phyloP scores from a whole-genome alignment of 805 yeast genomes.

The Barnettozyma populi region DNA sequence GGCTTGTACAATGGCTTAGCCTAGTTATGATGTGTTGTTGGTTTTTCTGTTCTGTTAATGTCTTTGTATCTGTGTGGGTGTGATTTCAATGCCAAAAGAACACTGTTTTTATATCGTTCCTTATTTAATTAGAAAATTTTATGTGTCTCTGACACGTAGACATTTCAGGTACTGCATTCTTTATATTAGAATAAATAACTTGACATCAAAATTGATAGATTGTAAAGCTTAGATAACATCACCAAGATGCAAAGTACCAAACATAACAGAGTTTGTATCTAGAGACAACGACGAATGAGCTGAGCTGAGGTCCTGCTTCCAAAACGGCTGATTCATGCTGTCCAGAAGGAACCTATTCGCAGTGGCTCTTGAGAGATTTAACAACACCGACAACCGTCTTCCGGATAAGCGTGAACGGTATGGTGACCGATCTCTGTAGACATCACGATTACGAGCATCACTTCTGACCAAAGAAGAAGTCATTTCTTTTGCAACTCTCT shows the following conservation, averaged over 20 bases:
- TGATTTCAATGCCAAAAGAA: background rate
- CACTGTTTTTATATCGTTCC: background rate
- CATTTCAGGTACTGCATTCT: background rate
- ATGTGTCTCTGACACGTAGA: background rate
- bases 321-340: slow-evolving; percentile 16
- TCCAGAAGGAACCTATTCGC: slow-evolving; percentile 16
- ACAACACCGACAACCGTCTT: slow-evolving; percentile 18
- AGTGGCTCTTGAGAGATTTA: slow-evolving; percentile 17
- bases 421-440: slow-evolving; percentile 7
- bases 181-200: too few species aligned
- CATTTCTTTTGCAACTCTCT: slow-evolving; percentile 21
- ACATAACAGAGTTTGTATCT: slow-evolving; percentile 23
- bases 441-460: background rate
- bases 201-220: background rate
- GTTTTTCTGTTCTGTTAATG: background rate
- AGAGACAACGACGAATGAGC: slow-evolving; percentile 24
- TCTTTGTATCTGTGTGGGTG: background rate
- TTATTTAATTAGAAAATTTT: background rate
- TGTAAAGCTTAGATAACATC: slow-evolving; percentile 4
- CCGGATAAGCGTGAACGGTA: slow-evolving; percentile 1
- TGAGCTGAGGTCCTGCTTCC: slow-evolving; percentile 23
- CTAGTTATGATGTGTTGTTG: background rate
- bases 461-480: slow-evolving; percentile 20
- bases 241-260: slow-evolving; percentile 19
- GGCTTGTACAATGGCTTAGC: slow-evolving; percentile 32